These are phyloP conservation scores for Cucumis hystrix DNA, from an alignment of 306 rosid genomes.

Conservation along the genomic window DNA sequence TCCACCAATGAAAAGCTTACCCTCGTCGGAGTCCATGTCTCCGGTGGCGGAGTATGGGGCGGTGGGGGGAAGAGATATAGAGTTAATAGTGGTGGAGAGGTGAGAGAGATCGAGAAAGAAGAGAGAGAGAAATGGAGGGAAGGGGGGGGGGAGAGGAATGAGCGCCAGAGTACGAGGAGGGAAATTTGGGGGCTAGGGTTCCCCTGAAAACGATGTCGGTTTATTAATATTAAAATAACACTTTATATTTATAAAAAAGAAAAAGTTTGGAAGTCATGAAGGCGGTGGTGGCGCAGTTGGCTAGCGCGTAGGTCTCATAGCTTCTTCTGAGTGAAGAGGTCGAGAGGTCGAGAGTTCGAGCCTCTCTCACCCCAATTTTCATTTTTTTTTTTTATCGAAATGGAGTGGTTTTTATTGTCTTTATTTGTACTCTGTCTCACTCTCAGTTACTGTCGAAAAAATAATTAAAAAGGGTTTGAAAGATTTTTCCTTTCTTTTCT, in stretches of 20 bases:
- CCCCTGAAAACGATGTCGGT: constrained; percentile 4
- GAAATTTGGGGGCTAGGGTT: constrained; percentile 9
- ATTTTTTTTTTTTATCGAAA: no score
- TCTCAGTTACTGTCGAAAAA: no score
- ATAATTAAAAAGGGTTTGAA: no score
- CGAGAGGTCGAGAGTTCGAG: constrained; percentile 82
- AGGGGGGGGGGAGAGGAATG: neutral
- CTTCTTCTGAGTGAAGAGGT: constrained; percentile 33
- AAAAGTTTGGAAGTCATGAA: no score
- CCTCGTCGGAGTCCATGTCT: constrained; percentile 47
- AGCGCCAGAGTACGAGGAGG: constrained; percentile 11
- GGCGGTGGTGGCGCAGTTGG: constrained; percentile 71
- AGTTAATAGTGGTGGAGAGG: neutral
- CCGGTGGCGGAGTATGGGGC: neutral
- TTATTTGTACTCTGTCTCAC: no score
- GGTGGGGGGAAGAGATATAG: neutral
- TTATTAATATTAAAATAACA: neutral
- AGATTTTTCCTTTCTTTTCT: no score
- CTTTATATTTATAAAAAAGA: no score
- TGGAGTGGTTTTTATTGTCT: no score
- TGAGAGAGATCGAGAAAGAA: neutral
- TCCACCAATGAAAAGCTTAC: constrained; percentile 50
- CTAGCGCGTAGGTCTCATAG: constrained; percentile 81
- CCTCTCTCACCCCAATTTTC: constrained; percentile 53
- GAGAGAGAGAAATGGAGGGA: constrained; percentile 1